Conservation (phyloP, 495 filamentous ascomycete species). For the Friedmanniomyces endolithicus region DNA sequence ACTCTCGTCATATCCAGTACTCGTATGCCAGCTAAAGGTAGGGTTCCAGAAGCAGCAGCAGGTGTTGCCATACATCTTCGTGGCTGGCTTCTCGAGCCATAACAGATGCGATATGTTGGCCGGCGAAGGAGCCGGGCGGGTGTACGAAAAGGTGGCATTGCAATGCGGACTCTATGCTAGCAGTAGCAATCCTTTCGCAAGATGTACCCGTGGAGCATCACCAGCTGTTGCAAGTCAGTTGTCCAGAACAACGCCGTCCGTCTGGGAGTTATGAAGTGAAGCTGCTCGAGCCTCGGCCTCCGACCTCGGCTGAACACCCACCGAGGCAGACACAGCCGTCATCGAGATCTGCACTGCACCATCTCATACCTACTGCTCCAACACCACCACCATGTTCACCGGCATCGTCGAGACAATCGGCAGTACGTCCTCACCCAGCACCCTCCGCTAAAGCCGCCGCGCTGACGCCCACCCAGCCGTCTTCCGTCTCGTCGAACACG, state of each 20-base stretch:
- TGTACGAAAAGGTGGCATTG: not conserved
- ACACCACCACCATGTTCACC: slow-evolving; percentile 65
- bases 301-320: not conserved
- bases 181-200: not conserved
- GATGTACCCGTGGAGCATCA: no score
- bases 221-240: no score
- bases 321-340: not conserved
- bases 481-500: slow-evolving; percentile 63
- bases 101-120: not conserved
- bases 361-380: not conserved
- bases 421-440: slow-evolving; percentile 43
- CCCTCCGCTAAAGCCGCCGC: slow-evolving; percentile 5
- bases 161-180: not conserved
- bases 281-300: not conserved
- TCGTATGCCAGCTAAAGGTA: slow-evolving; percentile 71
- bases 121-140: not conserved
- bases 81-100: not conserved
- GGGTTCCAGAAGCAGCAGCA: slow-evolving; percentile 1
- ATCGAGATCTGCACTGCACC: not conserved
- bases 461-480: slow-evolving; percentile 50
- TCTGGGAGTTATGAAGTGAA: no score
- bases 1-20: slow-evolving; percentile 96
- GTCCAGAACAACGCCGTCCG: no score
- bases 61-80: slow-evolving; percentile 17
- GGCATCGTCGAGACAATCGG: slow-evolving; percentile 93